These are phyloP conservation scores for Rhizoclosmatium globosum DNA, from an alignment of 192 early-diverging fungal genomes.

Conservation along the genomic window DNA sequence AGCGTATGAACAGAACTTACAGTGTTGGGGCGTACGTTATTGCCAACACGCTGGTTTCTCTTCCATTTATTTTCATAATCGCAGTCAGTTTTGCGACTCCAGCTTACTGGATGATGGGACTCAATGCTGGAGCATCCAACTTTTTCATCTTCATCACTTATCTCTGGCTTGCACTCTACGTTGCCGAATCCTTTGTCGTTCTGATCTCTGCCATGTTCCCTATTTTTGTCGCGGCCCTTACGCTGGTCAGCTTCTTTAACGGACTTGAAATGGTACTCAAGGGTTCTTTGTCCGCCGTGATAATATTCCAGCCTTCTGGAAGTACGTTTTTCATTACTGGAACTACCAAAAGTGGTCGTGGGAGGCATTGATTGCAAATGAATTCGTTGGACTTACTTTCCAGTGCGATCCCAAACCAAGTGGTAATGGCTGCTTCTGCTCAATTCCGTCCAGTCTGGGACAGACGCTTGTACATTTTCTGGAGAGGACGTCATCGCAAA, in stretches of 20 bases:
- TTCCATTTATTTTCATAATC: slow-evolving; percentile 45
- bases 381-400: slow-evolving; percentile 24
- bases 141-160: slow-evolving; percentile 50
- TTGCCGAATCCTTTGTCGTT: slow-evolving; percentile 45
- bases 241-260: slow-evolving; percentile 33
- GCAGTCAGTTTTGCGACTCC: slow-evolving; percentile 40
- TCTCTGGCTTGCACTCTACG: slow-evolving; percentile 46
- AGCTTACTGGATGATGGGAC: slow-evolving; percentile 28
- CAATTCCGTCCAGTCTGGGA: slow-evolving; percentile 3
- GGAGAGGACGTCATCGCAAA: slow-evolving; percentile 23
- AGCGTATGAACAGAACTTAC: slow-evolving; percentile 41
- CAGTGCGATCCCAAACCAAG: neutral
- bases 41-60: slow-evolving; percentile 42
- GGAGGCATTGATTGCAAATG: slow-evolving; percentile 19
- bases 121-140: slow-evolving; percentile 18
- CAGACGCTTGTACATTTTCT: slow-evolving; percentile 27
- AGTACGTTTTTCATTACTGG: slow-evolving; percentile 39
- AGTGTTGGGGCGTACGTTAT: slow-evolving; percentile 45
- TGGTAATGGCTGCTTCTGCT: neutral
- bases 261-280: slow-evolving; percentile 41
- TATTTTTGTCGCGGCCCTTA: slow-evolving; percentile 53
- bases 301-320: slow-evolving; percentile 37
- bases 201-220: slow-evolving; percentile 45
- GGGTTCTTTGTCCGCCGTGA: slow-evolving; percentile 37
- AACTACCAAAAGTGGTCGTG: slow-evolving; percentile 37